These are phyloP conservation scores for Cephalotrichum gorgonifer DNA, from an alignment of 2,329 filamentous ascomycete genomes.

Conservation along the genomic window DNA sequence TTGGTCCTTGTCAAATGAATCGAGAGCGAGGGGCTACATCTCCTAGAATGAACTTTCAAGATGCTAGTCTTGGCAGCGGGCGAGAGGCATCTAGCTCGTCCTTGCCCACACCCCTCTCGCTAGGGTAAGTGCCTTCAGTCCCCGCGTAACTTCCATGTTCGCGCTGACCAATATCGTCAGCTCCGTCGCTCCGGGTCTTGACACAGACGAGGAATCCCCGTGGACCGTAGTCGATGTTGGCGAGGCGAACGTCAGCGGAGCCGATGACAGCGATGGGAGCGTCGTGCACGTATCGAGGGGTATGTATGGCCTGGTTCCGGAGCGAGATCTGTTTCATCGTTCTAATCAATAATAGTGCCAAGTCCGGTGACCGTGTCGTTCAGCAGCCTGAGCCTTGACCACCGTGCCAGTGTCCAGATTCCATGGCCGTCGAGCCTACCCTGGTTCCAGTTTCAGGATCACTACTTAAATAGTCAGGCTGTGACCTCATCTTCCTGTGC, in stretches of 20 bases:
- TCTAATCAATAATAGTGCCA: neutral
- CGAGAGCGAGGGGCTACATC: no score
- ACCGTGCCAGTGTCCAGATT: neutral
- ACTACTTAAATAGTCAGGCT: neutral
- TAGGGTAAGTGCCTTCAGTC: no score
- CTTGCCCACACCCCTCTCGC: no score
- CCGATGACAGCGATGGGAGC: slow-evolving; percentile 1
- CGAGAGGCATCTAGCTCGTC: no score
- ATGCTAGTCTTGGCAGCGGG: no score
- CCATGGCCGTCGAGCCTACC: neutral
- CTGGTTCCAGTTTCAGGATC: slow-evolving; percentile 3
- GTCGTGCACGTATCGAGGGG: neutral
- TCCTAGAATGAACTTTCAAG: no score
- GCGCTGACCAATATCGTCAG: no score
- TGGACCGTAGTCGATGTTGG: slow-evolving; percentile 1
- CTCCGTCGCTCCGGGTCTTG: no score
- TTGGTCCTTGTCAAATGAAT: no score
- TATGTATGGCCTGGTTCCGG: neutral
- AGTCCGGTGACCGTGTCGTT: neutral
- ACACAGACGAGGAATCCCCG: no score
- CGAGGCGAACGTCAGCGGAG: neutral
- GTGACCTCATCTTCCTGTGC: no score
- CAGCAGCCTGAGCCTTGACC: neutral
- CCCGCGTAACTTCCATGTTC: no score
- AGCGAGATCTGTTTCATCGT: neutral